Base-by-base conservation (phyloP, 257 asterid species). In the Solanum stenotomum region DNA sequence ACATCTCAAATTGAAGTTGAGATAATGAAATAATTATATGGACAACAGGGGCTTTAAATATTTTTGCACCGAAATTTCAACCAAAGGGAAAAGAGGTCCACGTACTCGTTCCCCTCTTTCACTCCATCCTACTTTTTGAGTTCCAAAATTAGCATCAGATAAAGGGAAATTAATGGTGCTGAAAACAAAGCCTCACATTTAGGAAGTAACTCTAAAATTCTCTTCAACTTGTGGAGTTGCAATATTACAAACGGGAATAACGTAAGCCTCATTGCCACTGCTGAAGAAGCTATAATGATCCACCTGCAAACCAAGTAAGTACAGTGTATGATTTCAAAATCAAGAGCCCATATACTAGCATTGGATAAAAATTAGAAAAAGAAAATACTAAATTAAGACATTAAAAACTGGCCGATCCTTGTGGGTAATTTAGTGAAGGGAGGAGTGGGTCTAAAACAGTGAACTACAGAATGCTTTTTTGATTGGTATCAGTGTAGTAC, bases 151-250 rank as follows among this genome's bases (percentile, higher is more conserved):
- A 65, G 44, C 25, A 67, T 40, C 87, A 74, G 33, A 20, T 68
- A 16, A 29, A 67, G 16, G 87, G 71, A 85, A 79, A 76, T 44
- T n/a, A 79, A 89, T 18, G 78, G 35, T 44, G 84, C 38, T 63
- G 87, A 72, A 78, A 74, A 65, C 8, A 38, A 90, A 91, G 63
- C 87, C 99, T 94, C 93, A 95, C 99, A 93, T 94, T 87, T 91
- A 88, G 98, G 94, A 67, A 97, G 87, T 42, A 92, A 63, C 88
- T 92, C 95, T 68, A 92, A 94, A 71, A 97, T 92, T 88, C 88
- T 91, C 92, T 83, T 94, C 94, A 94, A 79, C 84, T 97, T 97
- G 87, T 87, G 93, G 68, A 96, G 97, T 88, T 97, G 99, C 92
- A 95, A 83, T 33, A 97, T 91, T 18, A 90, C 87, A 37, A 94